Evolutionary conservation across 140 eudicot genomes (phyloP).

Genomic region (Oenanthe javanica): DNA sequence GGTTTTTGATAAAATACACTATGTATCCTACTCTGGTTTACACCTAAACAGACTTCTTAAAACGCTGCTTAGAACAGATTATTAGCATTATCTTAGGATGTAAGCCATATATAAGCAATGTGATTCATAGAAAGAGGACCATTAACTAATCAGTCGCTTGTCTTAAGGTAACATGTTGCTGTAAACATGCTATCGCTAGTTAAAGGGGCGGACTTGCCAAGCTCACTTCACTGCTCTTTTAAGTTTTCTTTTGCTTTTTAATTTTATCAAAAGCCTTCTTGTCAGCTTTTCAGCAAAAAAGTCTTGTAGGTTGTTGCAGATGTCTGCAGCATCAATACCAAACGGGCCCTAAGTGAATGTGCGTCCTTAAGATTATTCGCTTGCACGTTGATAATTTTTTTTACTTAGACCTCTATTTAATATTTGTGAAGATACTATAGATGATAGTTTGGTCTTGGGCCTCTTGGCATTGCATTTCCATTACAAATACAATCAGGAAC

Average conservation of each 20-base stretch:
- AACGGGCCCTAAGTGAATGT: too few relatives aligned
- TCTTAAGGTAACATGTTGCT: neutral
- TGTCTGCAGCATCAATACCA: too few relatives aligned
- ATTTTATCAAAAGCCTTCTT: too few relatives aligned
- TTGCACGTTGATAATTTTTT: neutral
- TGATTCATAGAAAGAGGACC: neutral
- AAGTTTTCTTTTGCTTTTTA: too few relatives aligned
- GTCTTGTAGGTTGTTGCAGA: too few relatives aligned
- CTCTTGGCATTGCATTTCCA: slow-evolving; percentile 2
- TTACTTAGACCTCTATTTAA: too few relatives aligned
- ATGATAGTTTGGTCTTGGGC: neutral
- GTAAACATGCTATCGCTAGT: neutral
- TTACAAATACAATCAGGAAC: neutral
- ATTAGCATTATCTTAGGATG: neutral
- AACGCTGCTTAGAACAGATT: neutral
- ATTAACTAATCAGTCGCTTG: neutral
- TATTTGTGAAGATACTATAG: neutral
- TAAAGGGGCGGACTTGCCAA: neutral
- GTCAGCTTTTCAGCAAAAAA: too few relatives aligned
- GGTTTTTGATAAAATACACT: neutral
- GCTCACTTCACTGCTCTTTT: neutral
- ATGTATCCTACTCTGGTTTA: neutral
- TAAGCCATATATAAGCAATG: neutral
- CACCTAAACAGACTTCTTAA: neutral
- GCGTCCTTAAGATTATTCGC: neutral